Conservation (phyloP, 208 protist species). For the Acanthamoeba royreba region DNA sequence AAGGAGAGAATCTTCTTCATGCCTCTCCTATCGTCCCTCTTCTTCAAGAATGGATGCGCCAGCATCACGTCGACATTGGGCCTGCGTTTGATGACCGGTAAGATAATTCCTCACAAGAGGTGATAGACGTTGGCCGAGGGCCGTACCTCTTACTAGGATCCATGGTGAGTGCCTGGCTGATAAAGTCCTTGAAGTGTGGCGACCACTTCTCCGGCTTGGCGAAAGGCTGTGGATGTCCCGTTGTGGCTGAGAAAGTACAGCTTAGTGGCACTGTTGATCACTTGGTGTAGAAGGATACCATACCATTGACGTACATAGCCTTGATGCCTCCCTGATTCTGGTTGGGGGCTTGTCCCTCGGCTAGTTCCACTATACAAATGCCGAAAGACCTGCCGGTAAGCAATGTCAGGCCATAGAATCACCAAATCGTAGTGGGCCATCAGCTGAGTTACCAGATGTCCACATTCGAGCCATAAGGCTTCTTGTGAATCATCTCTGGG, state of each 20-base stretch:
- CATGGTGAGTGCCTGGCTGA: background rate
- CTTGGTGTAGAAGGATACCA: background rate
- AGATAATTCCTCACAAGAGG: background rate
- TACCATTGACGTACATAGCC: background rate
- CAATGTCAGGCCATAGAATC: background rate
- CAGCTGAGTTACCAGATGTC: background rate
- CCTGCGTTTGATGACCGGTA: background rate
- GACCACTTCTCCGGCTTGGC: background rate
- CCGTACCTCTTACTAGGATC: background rate
- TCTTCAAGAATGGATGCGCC: constrained; percentile 56
- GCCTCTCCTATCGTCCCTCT: constrained; percentile 1
- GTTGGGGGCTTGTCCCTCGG: background rate
- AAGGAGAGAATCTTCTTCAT: constrained; percentile 57
- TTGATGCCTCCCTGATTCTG: background rate
- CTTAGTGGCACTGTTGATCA: background rate
- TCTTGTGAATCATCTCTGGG: background rate
- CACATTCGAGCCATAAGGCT: background rate
- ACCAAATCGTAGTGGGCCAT: background rate
- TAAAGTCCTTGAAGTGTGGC: background rate
- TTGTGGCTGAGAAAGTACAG: background rate
- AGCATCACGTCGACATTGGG: background rate
- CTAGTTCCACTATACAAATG: background rate
- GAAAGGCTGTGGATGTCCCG: constrained; percentile 3
- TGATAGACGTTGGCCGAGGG: background rate
- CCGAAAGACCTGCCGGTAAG: background rate